Base-by-base conservation (phyloP, 495 filamentous ascomycete species). In the Trichocladium antarcticum region DNA sequence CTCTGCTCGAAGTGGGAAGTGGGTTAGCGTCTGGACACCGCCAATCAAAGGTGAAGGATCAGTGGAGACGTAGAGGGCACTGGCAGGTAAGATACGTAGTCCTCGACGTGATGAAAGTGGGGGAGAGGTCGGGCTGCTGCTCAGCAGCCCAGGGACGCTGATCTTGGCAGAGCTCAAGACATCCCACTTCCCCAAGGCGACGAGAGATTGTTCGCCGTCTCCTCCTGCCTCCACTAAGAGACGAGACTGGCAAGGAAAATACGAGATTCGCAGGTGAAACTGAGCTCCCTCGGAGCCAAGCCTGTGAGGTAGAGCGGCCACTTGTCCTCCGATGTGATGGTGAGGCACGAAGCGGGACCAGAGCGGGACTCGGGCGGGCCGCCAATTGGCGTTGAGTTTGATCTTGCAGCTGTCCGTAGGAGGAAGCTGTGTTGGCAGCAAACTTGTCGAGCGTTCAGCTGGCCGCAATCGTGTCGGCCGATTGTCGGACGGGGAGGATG, bases 61-160 rank as follows among this genome's bases (percentile, higher is more conserved):
- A 41, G 19, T 9, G 36, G 42, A 21, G 14, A 36, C 35, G 46
- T 42, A 9, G 38, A 54, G 42, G 39, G 45, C 11, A 20, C 27
- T 22, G 46, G 27, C 24, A 38, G 47, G 52, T 44, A 54, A 41
- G 52, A n/a, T n/a, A n/a, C n/a, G n/a, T n/a, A 35, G 38, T n/a
- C 27, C 42, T 50, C 44, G 54, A 59, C 54, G 59, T 62, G 57
- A 56, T 21, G 19, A 43, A 12, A 43, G n/a, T 45, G 53, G 49
- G 45, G 44, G 56, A 27, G 24, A 3, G 24, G 8, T 27, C 24
- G 40, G n/a, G n/a, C 16, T 14, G 35, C 47, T 49, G 52, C 42
- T 34, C 24, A 45, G 49, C 19, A 43, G 36, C 32, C 16, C 2
- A 2, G 10, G 31, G 5, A 14, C 31, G 24, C 3, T 3, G 24